These are phyloP conservation scores for Fusarium sp. DNA, from an alignment of 2,329 filamentous ascomycete genomes.

Conservation along the genomic window DNA sequence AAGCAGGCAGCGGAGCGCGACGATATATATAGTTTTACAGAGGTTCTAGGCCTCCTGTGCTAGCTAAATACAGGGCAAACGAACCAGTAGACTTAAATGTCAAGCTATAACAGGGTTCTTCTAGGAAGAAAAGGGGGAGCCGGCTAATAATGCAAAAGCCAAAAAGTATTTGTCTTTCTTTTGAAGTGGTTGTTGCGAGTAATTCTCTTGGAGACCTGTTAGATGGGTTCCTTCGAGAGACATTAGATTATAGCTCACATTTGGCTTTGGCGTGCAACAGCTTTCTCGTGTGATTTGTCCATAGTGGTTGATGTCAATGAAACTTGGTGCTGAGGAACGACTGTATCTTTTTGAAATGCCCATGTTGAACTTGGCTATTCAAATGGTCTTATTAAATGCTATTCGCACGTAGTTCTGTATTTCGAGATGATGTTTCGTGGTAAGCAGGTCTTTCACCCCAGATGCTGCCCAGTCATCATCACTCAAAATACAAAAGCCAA, in stretches of 20 bases:
- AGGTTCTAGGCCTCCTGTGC: too few species aligned
- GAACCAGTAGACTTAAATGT: too few species aligned
- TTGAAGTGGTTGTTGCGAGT: too few species aligned
- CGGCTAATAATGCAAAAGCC: too few species aligned
- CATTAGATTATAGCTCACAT: not conserved
- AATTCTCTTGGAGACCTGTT: not conserved
- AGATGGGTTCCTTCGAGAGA: not conserved
- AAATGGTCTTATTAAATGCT: not conserved
- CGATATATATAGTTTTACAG: too few species aligned
- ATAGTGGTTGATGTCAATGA: not conserved
- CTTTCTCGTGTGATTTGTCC: not conserved
- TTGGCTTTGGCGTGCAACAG: not conserved
- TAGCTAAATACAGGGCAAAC: too few species aligned
- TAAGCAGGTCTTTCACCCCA: not conserved
- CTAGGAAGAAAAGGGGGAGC: too few species aligned
- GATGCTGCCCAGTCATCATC: too few species aligned
- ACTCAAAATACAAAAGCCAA: not conserved
- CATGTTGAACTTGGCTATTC: not conserved
- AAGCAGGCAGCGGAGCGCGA: conserved; percentile 44
- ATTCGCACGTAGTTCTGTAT: not conserved
- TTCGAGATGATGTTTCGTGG: not conserved
- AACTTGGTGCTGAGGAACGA: too few species aligned
- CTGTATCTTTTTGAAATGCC: not conserved
- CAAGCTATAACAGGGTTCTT: too few species aligned
- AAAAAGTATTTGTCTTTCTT: too few species aligned